These are phyloP conservation scores for Penicillium vulpinum DNA, from an alignment of 2,329 filamentous ascomycete genomes.

Conservation along the genomic window DNA sequence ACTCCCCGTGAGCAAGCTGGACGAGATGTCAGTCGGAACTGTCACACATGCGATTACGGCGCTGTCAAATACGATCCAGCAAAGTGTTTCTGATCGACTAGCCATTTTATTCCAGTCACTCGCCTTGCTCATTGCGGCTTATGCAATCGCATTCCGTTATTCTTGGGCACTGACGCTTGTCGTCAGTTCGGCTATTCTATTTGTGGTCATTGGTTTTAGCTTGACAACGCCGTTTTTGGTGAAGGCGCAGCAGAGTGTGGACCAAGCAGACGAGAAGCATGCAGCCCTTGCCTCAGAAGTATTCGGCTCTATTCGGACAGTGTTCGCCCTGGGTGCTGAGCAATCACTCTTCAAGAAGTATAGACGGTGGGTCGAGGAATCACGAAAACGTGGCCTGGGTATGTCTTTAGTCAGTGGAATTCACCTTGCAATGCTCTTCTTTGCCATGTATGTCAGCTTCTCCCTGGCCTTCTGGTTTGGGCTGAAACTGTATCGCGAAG, in stretches of 20 bases:
- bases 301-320: constrained; percentile 46
- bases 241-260: constrained; percentile 35
- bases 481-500: constrained; percentile 35
- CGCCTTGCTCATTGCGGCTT: constrained; percentile 46
- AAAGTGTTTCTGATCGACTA: constrained; percentile 57
- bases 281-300: constrained; percentile 45
- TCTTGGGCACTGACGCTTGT: constrained; percentile 56
- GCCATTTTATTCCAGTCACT: constrained; percentile 45
- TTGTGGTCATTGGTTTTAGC: constrained; percentile 38
- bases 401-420: constrained; percentile 31
- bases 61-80: constrained; percentile 54
- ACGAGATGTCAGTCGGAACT: constrained; percentile 52
- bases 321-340: constrained; percentile 48
- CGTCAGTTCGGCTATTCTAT: constrained; percentile 49
- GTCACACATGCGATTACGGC: constrained; percentile 55
- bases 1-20: constrained; percentile 53
- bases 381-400: constrained; percentile 32
- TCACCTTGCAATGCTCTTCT: constrained; percentile 38
- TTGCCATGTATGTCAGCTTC: constrained; percentile 40
- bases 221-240: constrained; percentile 37
- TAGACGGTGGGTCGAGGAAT: constrained; percentile 37
- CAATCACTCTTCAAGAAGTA: constrained; percentile 40
- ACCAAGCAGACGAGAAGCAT: constrained; percentile 41
- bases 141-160: constrained; percentile 55
- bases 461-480: constrained; percentile 42